Evolutionary conservation across 768 basidiomycete genomes (phyloP).

Genomic region (Boletus subparvulus): DNA sequence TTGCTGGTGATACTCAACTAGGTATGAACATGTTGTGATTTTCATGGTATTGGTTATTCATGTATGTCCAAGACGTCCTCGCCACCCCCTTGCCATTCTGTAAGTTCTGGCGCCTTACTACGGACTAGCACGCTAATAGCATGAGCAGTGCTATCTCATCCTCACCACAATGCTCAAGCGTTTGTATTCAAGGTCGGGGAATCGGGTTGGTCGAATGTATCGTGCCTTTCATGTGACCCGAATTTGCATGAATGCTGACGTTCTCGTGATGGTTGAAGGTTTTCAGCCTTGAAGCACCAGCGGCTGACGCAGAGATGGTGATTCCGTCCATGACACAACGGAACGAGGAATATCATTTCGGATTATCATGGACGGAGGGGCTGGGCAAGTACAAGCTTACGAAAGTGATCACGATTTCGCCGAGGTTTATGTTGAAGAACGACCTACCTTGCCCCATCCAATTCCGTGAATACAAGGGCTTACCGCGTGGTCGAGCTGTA

Average conservation of each 20-base stretch:
- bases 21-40: slow-evolving; percentile 40
- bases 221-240: slow-evolving; percentile 2
- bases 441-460: slow-evolving; percentile 64
- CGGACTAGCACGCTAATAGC: slow-evolving; percentile 5
- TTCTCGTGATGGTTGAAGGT: slow-evolving; percentile 41
- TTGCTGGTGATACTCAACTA: slow-evolving; percentile 75
- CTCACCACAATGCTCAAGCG: slow-evolving; percentile 76
- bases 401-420: slow-evolving; percentile 89
- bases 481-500: slow-evolving; percentile 57
- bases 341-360: slow-evolving; percentile 72
- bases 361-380: slow-evolving; percentile 90
- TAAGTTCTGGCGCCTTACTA: slow-evolving; percentile 41
- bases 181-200: slow-evolving; percentile 78
- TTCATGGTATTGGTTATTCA: slow-evolving; percentile 19
- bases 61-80: slow-evolving; percentile 40
- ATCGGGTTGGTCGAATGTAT: slow-evolving; percentile 87
- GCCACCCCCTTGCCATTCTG: slow-evolving; percentile 72
- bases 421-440: slow-evolving; percentile 90
- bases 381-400: slow-evolving; percentile 96
- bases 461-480: slow-evolving; percentile 82
- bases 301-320: slow-evolving; percentile 83
- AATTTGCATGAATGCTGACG: slow-evolving; percentile 5
- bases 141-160: slow-evolving; percentile 78
- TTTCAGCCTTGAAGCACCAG: slow-evolving; percentile 88
- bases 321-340: slow-evolving; percentile 62